phyloP scores from a whole-genome alignment of 2,329 filamentous ascomycete genomes.

The Pestalotiopsis sp. region DNA sequence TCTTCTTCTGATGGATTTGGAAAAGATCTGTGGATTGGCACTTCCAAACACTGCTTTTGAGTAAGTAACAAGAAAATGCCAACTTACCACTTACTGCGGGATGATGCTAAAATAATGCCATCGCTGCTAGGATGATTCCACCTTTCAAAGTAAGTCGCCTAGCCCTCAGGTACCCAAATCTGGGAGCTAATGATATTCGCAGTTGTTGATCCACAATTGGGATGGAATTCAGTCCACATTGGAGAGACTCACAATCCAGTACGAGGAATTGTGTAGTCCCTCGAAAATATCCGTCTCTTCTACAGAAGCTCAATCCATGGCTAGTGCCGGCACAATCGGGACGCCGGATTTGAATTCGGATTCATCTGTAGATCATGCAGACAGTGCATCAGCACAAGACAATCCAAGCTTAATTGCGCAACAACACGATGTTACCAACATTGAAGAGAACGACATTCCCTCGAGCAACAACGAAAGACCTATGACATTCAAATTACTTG shows the following conservation, averaged over 20 bases:
- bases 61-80: neutral
- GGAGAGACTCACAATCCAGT: neutral
- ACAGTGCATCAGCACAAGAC: neutral
- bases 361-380: neutral
- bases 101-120: neutral
- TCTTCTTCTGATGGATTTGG: neutral
- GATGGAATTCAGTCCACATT: slow-evolving; percentile 2
- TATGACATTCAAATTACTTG: too few species aligned
- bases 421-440: too few species aligned
- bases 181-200: neutral
- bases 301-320: neutral
- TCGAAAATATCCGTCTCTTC: neutral
- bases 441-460: neutral
- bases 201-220: slow-evolving; percentile 13
- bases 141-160: slow-evolving; percentile 9
- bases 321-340: neutral
- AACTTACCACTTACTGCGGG: neutral
- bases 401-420: too few species aligned
- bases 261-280: neutral
- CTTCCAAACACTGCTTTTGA: neutral
- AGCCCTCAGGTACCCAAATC: neutral
- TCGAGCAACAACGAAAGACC: neutral
- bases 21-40: neutral
- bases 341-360: neutral
- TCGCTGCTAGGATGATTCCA: slow-evolving; percentile 5